Percentiles rank a stretch among this genome's conserved stretches.
Evolutionary conservation across 257 asterid genomes (phyloP).

Genomic region (Craterostigma plantagineum): DNA sequence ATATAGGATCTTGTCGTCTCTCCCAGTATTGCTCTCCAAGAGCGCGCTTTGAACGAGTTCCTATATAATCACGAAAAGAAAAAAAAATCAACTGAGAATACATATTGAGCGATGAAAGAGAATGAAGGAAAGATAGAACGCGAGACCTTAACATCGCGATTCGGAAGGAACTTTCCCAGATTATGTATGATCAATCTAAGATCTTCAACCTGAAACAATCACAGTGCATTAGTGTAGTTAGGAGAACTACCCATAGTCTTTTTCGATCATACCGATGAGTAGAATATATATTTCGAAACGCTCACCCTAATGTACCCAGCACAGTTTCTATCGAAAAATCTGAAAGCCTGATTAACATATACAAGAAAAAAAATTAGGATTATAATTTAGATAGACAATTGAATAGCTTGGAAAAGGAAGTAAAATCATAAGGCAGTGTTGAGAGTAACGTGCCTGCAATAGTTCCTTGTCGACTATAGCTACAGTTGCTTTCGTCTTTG

Average conservation of each 20-base stretch:
- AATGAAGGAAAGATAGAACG: conserved; percentile 3
- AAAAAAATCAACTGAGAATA: no score
- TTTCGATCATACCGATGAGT: not conserved
- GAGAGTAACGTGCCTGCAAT: conserved; percentile 40
- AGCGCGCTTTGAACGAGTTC: conserved; percentile 85
- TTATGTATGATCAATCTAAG: conserved; percentile 71
- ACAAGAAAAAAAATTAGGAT: conserved; percentile 5
- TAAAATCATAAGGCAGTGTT: not conserved
- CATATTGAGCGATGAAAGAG: not conserved
- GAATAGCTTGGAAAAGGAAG: not conserved
- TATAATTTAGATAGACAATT: conserved; percentile 3
- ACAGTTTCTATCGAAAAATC: conserved; percentile 89
- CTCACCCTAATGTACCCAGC: conserved; percentile 74
- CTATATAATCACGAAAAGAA: conserved; percentile 12
- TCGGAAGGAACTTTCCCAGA: conserved; percentile 66
- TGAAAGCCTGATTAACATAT: conserved; percentile 55
- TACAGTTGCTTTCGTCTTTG: conserved; percentile 17
- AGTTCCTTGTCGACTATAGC: conserved; percentile 43
- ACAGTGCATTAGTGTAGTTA: conserved; percentile 4
- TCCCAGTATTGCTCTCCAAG: conserved; percentile 60
- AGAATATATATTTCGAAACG: not conserved
- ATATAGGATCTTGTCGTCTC: conserved; percentile 65
- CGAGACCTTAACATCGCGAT: conserved; percentile 81
- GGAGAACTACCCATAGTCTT: conserved; percentile 1
- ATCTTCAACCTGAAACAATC: conserved; percentile 63